A percentile compares a stretch with the other conserved stretches of the same genome.
These are phyloP conservation scores for Yamadazyma dendronema DNA, from an alignment of 1,139 yeast species.

Conservation along the genomic window DNA sequence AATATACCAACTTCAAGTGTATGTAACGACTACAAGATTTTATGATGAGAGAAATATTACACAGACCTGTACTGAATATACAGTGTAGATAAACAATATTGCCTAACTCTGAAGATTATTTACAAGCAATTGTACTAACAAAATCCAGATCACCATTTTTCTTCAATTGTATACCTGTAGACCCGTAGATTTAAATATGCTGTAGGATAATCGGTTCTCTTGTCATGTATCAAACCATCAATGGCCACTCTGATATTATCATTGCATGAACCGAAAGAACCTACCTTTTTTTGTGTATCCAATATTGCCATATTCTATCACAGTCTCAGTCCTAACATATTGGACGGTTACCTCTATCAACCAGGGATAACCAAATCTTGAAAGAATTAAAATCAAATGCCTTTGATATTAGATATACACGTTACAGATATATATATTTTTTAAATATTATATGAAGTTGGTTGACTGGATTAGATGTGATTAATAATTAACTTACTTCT, in stretches of 20 bases:
- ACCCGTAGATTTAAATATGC: no score
- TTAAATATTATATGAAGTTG: conserved; percentile 8
- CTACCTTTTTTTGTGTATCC: no score
- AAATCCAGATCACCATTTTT: no score
- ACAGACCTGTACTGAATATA: conserved; percentile 63
- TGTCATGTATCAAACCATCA: no score
- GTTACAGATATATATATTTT: conserved; percentile 12
- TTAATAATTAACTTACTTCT: conserved; percentile 63
- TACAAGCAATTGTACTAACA: conserved; percentile 6
- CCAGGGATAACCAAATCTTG: no score
- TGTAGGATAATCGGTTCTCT: no score
- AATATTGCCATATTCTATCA: no score
- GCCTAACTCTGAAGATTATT: conserved; percentile 28
- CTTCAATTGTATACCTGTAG: no score
- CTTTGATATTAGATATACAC: conserved; percentile 7
- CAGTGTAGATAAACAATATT: conserved; percentile 38
- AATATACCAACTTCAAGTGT: background rate
- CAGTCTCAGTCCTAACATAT: no score
- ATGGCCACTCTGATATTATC: no score
- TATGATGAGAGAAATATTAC: conserved; percentile 47
- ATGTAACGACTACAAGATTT: conserved; percentile 3
- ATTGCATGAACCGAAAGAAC: no score
- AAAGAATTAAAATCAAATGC: conserved; percentile 1
- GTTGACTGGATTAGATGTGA: conserved; percentile 3
- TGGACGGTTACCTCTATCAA: no score